Conservation (phyloP, 2,329 filamentous ascomycete genomes). For the Pseudogymnoascus sp. region DNA sequence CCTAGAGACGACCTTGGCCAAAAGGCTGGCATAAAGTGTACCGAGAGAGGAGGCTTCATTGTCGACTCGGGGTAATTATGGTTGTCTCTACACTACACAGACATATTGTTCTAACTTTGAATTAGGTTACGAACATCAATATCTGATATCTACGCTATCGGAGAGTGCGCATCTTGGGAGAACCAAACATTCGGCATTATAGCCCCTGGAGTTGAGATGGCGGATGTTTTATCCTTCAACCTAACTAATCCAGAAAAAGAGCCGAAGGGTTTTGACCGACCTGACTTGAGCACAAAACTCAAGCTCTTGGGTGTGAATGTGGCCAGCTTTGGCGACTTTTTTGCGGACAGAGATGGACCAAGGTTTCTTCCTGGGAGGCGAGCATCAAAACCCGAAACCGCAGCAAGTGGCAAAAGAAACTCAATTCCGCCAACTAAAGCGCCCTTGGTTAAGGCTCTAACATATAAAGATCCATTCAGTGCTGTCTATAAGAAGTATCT, state of each 20-base stretch:
- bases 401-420: constrained; percentile 38
- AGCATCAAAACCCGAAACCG: constrained; percentile 39
- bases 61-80: constrained; percentile 50
- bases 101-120: not conserved
- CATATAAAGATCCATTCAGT: constrained; percentile 81
- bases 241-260: constrained; percentile 67
- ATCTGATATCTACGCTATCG: constrained; percentile 73
- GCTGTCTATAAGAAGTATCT: constrained; percentile 91
- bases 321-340: constrained; percentile 89
- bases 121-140: constrained; percentile 55
- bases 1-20: constrained; percentile 70
- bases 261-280: constrained; percentile 55
- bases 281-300: constrained; percentile 83
- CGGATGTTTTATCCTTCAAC: constrained; percentile 84
- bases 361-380: constrained; percentile 59
- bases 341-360: constrained; percentile 78
- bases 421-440: constrained; percentile 41
- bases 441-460: constrained; percentile 63
- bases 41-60: constrained; percentile 66
- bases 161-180: constrained; percentile 86
- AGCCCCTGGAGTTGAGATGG: constrained; percentile 85
- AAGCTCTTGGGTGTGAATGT: constrained; percentile 87
- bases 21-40: constrained; percentile 61
- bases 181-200: constrained; percentile 83
- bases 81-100: not conserved